Evolutionary conservation across 352 stramenopile genomes (phyloP).

Genomic region (Thraustochytrium striatum): DNA sequence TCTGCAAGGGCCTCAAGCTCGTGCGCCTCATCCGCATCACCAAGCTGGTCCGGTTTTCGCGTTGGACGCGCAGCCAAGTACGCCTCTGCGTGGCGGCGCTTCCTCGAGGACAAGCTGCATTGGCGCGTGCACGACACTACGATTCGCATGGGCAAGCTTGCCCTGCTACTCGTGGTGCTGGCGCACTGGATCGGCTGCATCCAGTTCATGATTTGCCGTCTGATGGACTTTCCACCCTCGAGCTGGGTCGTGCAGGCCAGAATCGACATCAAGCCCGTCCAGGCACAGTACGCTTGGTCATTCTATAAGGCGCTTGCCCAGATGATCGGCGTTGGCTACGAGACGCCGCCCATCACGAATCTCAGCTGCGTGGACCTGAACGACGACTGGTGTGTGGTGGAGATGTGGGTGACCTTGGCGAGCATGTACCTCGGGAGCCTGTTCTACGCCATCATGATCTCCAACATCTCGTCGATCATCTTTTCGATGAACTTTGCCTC

Average conservation of each 20-base stretch:
- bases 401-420: conserved; percentile 60
- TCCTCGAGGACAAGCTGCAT: conserved; percentile 27
- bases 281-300: conserved; percentile 59
- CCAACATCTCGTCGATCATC: conserved; percentile 60
- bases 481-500: conserved; percentile 59
- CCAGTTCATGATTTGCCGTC: conserved; percentile 58
- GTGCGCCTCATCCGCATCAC: conserved; percentile 58
- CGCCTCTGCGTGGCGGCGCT: not conserved
- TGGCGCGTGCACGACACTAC: conserved; percentile 19
- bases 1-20: conserved; percentile 56
- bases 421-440: conserved; percentile 61
- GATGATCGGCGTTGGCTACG: conserved; percentile 65
- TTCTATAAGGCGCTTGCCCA: conserved; percentile 63
- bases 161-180: conserved; percentile 3
- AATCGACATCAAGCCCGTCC: not conserved
- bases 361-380: conserved; percentile 20
- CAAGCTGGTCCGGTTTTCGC: too few relatives aligned
- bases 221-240: conserved; percentile 58
- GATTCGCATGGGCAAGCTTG: conserved; percentile 39
- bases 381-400: conserved; percentile 59
- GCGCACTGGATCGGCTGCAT: conserved; percentile 64
- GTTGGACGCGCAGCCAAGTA: conserved; percentile 43
- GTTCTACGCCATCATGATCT: conserved; percentile 64
- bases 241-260: conserved; percentile 58
- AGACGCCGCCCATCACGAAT: conserved; percentile 55